Evolutionary conservation across 768 basidiomycete species (phyloP).

Genomic region (Suillus decipiens): DNA sequence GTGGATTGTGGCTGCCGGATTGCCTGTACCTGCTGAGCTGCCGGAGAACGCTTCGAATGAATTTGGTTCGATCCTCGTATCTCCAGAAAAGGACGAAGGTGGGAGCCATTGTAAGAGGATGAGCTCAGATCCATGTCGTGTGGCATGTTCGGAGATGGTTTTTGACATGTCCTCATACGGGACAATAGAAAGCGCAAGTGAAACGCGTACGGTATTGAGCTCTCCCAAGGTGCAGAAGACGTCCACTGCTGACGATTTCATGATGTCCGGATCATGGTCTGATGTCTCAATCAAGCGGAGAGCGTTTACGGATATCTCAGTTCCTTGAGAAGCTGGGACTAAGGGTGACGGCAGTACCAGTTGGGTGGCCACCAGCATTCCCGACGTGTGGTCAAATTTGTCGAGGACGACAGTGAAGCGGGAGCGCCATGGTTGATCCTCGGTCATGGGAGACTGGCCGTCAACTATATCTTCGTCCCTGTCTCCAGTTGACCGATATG

Average conservation of each 20-base stretch:
- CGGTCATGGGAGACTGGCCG: not conserved
- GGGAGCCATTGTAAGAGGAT: constrained; percentile 85
- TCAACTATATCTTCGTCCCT: not conserved
- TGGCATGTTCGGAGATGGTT: constrained; percentile 62
- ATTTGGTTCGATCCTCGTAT: constrained; percentile 39
- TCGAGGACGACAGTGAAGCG: constrained; percentile 89
- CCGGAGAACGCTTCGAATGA: constrained; percentile 84
- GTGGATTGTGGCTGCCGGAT: constrained; percentile 57
- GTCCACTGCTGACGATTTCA: constrained; percentile 76
- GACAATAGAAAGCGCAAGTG: constrained; percentile 73
- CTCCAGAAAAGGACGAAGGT: constrained; percentile 33
- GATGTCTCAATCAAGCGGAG: constrained; percentile 89
- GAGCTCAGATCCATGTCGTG: constrained; percentile 62
- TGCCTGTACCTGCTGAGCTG: constrained; percentile 44
- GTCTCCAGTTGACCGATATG: not conserved
- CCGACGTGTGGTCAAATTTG: constrained; percentile 83
- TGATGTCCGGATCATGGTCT: constrained; percentile 81
- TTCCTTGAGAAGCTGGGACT: not conserved
- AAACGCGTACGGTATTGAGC: constrained; percentile 65
- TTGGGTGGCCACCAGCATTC: constrained; percentile 88
- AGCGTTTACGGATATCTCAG: constrained; percentile 33
- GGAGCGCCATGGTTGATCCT: constrained; percentile 20
- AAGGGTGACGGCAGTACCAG: constrained; percentile 44
- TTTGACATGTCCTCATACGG: constrained; percentile 68
- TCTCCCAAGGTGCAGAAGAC: constrained; percentile 79